A percentile compares a stretch with the other conserved stretches of the same genome.
These are phyloP conservation scores for Candida insectalens DNA, from an alignment of 805 yeast species.

Conservation along the genomic window DNA sequence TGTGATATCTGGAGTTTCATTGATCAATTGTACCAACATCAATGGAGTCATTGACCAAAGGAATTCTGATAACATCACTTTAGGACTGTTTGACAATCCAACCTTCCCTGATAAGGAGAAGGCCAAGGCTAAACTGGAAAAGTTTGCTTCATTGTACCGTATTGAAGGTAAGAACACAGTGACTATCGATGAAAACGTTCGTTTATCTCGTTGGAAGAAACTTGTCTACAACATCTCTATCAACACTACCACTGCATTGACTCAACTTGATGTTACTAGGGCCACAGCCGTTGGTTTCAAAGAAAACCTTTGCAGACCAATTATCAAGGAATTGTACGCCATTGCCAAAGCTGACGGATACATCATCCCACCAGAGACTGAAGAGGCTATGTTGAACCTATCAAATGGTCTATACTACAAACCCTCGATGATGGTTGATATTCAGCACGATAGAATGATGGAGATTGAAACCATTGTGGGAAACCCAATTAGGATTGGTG, in stretches of 20 bases:
- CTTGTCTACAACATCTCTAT: conserved; percentile 34
- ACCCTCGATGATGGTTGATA: conserved; percentile 39
- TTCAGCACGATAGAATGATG: conserved; percentile 25
- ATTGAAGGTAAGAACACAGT: conserved; percentile 15
- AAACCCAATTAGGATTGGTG: conserved; percentile 27
- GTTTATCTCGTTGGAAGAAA: conserved; percentile 32
- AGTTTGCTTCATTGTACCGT: conserved; percentile 21
- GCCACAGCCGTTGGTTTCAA: conserved; percentile 17
- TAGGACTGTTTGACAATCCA: conserved; percentile 25
- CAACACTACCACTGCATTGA: conserved; percentile 31
- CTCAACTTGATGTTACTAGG: conserved; percentile 26
- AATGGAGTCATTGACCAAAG: conserved; percentile 19
- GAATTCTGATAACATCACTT: conserved; percentile 22
- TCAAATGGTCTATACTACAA: conserved; percentile 31
- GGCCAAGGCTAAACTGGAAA: conserved; percentile 15
- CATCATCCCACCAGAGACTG: conserved; percentile 22
- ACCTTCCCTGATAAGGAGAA: conserved; percentile 12
- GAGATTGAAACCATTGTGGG: conserved; percentile 35
- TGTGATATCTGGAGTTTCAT: conserved; percentile 28
- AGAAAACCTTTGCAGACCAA: conserved; percentile 23
- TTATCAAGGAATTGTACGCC: conserved; percentile 32
- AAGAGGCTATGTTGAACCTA: conserved; percentile 24
- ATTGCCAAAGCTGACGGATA: conserved; percentile 40
- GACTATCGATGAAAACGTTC: conserved; percentile 21
- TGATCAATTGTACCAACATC: conserved; percentile 22